phyloP scores from a whole-genome alignment of 208 protist species.

The Kentomonas sorsogonicus region DNA sequence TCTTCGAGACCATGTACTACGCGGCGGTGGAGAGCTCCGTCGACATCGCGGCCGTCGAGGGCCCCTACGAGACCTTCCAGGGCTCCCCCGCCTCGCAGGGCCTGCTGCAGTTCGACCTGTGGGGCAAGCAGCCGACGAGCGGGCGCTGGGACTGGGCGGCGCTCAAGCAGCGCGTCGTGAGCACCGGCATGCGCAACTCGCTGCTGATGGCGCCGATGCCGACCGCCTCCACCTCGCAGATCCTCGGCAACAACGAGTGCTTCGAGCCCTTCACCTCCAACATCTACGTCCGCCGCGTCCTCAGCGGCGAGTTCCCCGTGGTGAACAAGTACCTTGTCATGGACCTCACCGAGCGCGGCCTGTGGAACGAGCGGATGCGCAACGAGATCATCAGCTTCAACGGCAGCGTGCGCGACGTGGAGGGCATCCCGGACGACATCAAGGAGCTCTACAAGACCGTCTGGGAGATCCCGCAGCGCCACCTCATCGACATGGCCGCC shows the following conservation, averaged over 20 bases:
- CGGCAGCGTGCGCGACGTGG: conserved; percentile 94
- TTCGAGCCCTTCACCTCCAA: conserved; percentile 99
- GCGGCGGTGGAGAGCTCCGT: conserved; percentile 86
- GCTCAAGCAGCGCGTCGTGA: conserved; percentile 86
- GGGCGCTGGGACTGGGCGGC: conserved; percentile 95
- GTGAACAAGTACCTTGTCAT: conserved; percentile 98
- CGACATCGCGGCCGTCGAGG: conserved; percentile 92
- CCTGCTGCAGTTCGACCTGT: conserved; percentile 99
- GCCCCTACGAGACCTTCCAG: conserved; percentile 93
- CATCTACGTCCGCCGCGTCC: conserved; percentile 97
- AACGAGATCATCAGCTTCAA: conserved; percentile 95
- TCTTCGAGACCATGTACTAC: conserved; percentile 99
- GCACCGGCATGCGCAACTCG: conserved; percentile 96
- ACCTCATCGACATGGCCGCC: conserved; percentile 98
- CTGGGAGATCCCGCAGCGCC: conserved; percentile 98
- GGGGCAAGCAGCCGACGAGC: conserved; percentile 78
- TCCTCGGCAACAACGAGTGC: conserved; percentile 99
- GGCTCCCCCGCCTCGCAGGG: conserved; percentile 95
- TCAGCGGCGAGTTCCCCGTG: conserved; percentile 98
- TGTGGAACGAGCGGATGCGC: conserved; percentile 94
- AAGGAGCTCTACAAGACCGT: conserved; percentile 98
- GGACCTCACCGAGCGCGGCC: conserved; percentile 91
- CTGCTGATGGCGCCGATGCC: conserved; percentile 99
- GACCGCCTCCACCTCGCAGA: conserved; percentile 99
- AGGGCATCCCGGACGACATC: conserved; percentile 93